Evolutionary conservation across 768 basidiomycete genomes (phyloP).

Genomic region (Mycena pura): DNA sequence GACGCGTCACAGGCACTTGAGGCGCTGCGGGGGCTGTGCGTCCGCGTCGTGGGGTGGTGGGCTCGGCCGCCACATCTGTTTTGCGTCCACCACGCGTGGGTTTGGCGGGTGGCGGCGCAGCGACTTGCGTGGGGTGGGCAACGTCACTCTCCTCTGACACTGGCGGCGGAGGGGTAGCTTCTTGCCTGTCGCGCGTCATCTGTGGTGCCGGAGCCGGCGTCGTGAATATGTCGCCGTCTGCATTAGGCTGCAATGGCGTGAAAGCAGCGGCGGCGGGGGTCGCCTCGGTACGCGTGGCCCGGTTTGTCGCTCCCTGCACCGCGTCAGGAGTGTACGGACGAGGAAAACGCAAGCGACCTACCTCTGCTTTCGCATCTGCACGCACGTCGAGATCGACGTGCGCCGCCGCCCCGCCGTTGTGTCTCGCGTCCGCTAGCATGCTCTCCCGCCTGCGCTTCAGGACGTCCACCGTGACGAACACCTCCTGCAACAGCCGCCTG

Average conservation of each 20-base stretch:
- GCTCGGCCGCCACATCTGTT: not conserved
- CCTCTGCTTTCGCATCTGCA: conserved; percentile 32
- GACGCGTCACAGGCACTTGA: conserved; percentile 8
- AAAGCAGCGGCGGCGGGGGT: too few species aligned
- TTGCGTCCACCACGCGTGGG: conserved; percentile 1
- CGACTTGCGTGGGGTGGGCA: not conserved
- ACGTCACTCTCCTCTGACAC: conserved; percentile 4
- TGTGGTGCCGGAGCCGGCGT: not conserved
- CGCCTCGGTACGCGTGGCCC: not conserved
- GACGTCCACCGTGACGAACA: conserved; percentile 55
- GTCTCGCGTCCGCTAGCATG: conserved; percentile 25
- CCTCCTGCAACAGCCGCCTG: conserved; percentile 50
- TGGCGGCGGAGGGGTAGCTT: not conserved
- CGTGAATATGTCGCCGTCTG: not conserved
- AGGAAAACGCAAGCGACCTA: too few species aligned
- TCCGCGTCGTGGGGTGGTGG: conserved; percentile 30
- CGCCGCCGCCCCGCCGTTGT: not conserved
- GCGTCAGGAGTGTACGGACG: not conserved
- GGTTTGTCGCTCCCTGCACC: not conserved
- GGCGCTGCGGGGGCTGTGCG: conserved; percentile 27
- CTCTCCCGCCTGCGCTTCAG: conserved; percentile 50
- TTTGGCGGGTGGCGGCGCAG: not conserved
- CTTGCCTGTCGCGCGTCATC: not conserved
- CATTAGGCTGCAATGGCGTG: not conserved
- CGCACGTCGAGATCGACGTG: conserved; percentile 19